Percentiles rank a stretch among this genome's conserved stretches.
These are phyloP conservation scores for Phytopythium litorale DNA, from an alignment of 352 stramenopile species.

Conservation along the genomic window DNA sequence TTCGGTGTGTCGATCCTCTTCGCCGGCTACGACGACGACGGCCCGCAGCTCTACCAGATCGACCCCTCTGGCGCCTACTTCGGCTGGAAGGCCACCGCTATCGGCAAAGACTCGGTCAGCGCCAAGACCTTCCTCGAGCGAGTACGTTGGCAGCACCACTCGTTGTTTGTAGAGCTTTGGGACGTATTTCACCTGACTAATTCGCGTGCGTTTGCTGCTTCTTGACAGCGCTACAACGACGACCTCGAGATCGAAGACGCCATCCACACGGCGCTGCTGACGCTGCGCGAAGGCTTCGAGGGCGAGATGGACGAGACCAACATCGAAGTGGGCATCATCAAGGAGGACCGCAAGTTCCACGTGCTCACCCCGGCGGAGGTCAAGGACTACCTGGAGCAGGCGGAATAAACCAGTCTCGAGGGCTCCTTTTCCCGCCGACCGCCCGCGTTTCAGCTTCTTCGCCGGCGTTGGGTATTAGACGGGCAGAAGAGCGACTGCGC, in stretches of 20 bases:
- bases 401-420: conserved; percentile 80
- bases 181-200: conserved; percentile 1
- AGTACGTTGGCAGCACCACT: conserved; percentile 67
- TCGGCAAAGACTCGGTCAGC: conserved; percentile 98
- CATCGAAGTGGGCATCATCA: conserved; percentile 98
- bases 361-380: conserved; percentile 97
- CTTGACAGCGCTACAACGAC: conserved; percentile 84
- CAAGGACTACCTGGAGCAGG: conserved; percentile 99
- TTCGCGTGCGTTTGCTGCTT: not conserved
- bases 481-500: not conserved
- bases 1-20: conserved; percentile 99
- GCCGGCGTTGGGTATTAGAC: not conserved
- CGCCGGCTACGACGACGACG: conserved; percentile 97
- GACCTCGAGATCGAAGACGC: conserved; percentile 99
- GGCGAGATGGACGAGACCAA: conserved; percentile 98
- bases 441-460: not conserved
- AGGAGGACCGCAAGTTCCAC: conserved; percentile 95
- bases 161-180: not conserved
- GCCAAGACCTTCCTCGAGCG: conserved; percentile 99
- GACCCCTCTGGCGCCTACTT: conserved; percentile 98
- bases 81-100: conserved; percentile 99
- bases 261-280: conserved; percentile 98
- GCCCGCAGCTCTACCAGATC: conserved; percentile 97
- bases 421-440: not conserved
- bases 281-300: conserved; percentile 98